Evolutionary conservation across 176 grass and related monocot genomes (phyloP), one percentile per base, ranked within the genome.

Genomic region (Oropetium thomaeum): DNA sequence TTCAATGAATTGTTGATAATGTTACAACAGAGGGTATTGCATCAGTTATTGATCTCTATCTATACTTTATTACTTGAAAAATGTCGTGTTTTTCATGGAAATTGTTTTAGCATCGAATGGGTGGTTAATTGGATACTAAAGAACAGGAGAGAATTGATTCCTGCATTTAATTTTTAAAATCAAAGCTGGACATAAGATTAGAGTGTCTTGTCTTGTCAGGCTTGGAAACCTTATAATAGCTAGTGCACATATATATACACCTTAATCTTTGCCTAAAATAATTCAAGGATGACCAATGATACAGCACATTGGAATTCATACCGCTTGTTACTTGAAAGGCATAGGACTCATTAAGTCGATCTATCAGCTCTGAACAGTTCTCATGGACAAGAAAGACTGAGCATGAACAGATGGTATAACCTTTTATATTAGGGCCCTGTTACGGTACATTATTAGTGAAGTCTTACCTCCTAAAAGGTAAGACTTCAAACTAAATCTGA

Each of bases 211-310:
- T 66, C 20, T 58, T 8, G 48, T 66, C 20, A 57, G 20, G 34
- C 3, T 73, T 28, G 8, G 37, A 28, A 76, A 39, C 33, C 72
- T 3, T 60, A 19, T 51, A 23, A 38, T 69, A 76, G 40, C 7
- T 75, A 19, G 29, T 38, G 38, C 3, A 43, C 48, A 27, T 25
- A 17, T 25, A 27, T 25, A 17, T 25, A 26, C 19, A 30, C 25
- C n/a, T 42, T 82, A 39, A 6, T 82, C 48, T 58, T 25, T 44
- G 10, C 19, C 35, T 73, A 66, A 73, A 73, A 47, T 5, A 74
- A 34, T 26, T 51, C 43, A 41, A 57, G 14, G 49, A 74, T 26
- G 10, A 17, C 25, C 25, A 66, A 8, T 42, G 1, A 65, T 43
- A 17, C 23, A 30, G 20, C 37, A 82, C 37, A 82, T 7, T 55